These are phyloP conservation scores for Mycena albidolilacea DNA, from an alignment of 768 basidiomycete genomes.

Conservation along the genomic window DNA sequence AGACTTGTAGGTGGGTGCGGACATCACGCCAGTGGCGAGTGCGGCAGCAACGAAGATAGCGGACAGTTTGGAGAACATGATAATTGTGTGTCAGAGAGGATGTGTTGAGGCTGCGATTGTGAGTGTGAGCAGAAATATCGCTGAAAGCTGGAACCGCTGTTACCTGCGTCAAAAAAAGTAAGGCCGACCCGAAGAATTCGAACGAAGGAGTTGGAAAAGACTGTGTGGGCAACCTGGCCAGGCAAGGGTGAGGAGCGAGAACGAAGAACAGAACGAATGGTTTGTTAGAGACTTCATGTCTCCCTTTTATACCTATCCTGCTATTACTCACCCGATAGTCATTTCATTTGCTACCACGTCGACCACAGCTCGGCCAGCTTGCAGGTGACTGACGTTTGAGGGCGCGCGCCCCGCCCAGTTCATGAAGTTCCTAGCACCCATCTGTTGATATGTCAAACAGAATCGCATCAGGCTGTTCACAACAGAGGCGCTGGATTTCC, in stretches of 20 bases:
- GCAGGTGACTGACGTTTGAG: conserved; percentile 7
- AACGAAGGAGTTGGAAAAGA: conserved; percentile 9
- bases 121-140: neutral
- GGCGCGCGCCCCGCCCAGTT: neutral
- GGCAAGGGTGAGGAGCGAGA: conserved; percentile 4
- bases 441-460: neutral
- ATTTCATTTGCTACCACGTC: neutral
- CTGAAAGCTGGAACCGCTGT: neutral
- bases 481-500: neutral
- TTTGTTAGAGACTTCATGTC: neutral
- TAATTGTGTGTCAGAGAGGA: neutral
- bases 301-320: neutral
- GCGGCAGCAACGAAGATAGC: conserved; percentile 26
- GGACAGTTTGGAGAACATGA: conserved; percentile 33
- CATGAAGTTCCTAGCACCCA: conserved; percentile 1
- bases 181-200: conserved; percentile 6
- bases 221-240: conserved; percentile 29
- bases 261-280: conserved; percentile 22
- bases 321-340: neutral
- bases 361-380: neutral
- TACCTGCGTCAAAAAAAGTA: conserved; percentile 1
- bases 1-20: conserved; percentile 22
- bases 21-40: conserved; percentile 24
- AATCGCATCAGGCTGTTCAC: neutral
- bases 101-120: neutral